Evolutionary conservation across 2,329 filamentous ascomycete species (phyloP).

Genomic region (Plenodomus tracheiphilus): DNA sequence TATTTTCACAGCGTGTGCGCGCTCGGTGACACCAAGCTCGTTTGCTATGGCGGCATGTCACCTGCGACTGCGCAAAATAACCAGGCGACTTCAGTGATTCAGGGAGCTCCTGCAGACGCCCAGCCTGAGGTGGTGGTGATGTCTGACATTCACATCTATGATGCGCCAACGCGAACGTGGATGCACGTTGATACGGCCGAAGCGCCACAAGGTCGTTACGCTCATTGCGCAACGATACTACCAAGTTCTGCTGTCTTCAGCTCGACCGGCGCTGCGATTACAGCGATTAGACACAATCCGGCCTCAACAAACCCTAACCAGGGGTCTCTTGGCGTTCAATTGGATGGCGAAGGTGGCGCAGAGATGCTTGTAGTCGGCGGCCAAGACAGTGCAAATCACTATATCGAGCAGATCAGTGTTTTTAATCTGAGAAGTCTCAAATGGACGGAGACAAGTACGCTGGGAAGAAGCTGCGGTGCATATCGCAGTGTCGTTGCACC

Average conservation of each 20-base stretch:
- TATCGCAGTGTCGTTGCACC: constrained; percentile 95
- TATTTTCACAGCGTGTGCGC: constrained; percentile 98
- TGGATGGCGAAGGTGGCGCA: constrained; percentile 88
- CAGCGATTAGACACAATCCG: constrained; percentile 87
- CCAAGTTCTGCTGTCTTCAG: constrained; percentile 87
- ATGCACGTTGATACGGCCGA: constrained; percentile 80
- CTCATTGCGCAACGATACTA: constrained; percentile 91
- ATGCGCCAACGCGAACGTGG: constrained; percentile 81
- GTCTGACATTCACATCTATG: constrained; percentile 97
- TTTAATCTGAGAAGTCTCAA: constrained; percentile 95
- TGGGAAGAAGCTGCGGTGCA: constrained; percentile 92
- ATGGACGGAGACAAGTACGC: constrained; percentile 86
- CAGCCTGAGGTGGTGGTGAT: constrained; percentile 92
- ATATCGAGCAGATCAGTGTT: constrained; percentile 97
- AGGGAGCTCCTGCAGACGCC: constrained; percentile 56
- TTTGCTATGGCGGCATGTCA: constrained; percentile 98
- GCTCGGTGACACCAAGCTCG: constrained; percentile 90
- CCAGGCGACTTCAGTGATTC: constrained; percentile 41
- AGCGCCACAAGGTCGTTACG: constrained; percentile 89
- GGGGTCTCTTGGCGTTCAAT: constrained; percentile 81
- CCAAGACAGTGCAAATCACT: constrained; percentile 96
- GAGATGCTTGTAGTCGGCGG: constrained; percentile 98
- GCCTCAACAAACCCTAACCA: constrained; percentile 81
- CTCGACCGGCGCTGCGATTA: constrained; percentile 79
- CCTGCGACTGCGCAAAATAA: constrained; percentile 60